A percentile compares a stretch with the other conserved stretches of the same genome.
Evolutionary conservation across 2,329 filamentous ascomycete species (phyloP).

Genomic region (Magnaporthiopsis incrustans): DNA sequence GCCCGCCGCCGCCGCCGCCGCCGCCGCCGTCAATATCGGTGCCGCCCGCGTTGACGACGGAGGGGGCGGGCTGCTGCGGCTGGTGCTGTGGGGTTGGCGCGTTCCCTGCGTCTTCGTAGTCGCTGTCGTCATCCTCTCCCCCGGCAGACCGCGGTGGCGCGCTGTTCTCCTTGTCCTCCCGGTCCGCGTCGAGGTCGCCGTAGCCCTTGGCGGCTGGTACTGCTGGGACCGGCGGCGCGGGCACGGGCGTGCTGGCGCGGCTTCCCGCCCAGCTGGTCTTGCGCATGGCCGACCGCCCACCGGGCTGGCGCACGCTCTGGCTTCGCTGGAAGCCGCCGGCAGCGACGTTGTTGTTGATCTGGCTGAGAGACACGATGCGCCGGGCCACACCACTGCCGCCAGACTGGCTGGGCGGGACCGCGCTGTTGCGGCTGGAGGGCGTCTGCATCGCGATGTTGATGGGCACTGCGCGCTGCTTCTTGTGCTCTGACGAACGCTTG

Average conservation of each 20-base stretch:
- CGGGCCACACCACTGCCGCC: conserved; percentile 47
- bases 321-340: conserved; percentile 62
- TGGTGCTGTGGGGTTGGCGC: neutral
- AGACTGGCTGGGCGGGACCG: conserved; percentile 26
- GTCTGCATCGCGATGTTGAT: conserved; percentile 46
- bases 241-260: neutral
- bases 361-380: conserved; percentile 82
- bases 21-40: conserved; percentile 21
- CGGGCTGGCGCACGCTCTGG: conserved; percentile 64
- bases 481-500: neutral
- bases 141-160: conserved; percentile 13
- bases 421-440: conserved; percentile 35
- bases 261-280: conserved; percentile 64
- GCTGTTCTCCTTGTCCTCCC: conserved; percentile 36
- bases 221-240: conserved; percentile 1
- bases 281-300: conserved; percentile 39
- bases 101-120: neutral
- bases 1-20: conserved; percentile 27
- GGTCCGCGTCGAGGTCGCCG: conserved; percentile 54
- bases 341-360: conserved; percentile 72
- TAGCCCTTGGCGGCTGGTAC: conserved; percentile 31
- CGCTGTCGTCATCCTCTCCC: conserved; percentile 7
- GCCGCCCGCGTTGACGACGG: conserved; percentile 4
- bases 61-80: conserved; percentile 1
- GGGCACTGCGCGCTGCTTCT: conserved; percentile 16